These are phyloP conservation scores for Malus fusca DNA, from an alignment of 306 rosid species.

Conservation along the genomic window DNA sequence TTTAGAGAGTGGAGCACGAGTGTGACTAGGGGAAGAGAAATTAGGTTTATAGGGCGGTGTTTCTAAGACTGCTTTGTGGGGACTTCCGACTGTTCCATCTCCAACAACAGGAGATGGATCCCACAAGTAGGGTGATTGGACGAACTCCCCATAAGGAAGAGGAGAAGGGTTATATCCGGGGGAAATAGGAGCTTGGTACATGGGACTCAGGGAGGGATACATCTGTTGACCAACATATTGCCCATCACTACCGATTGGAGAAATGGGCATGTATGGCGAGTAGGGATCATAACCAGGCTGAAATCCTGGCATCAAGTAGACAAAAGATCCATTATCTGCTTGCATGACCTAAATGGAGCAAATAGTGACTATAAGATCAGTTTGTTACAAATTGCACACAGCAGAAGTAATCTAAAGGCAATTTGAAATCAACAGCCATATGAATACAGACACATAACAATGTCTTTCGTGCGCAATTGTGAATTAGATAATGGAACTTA, in stretches of 20 bases:
- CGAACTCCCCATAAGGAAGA: slow-evolving; percentile 41
- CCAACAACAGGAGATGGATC: slow-evolving; percentile 38
- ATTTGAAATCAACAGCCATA: background rate
- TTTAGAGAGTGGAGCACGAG: slow-evolving; percentile 26
- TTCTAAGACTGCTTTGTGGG: slow-evolving; percentile 28
- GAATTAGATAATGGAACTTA: slow-evolving; percentile 27
- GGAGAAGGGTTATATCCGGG: slow-evolving; percentile 45
- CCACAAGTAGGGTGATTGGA: slow-evolving; percentile 44
- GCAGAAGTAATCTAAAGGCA: background rate
- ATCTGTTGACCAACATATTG: slow-evolving; percentile 52
- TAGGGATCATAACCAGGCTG: slow-evolving; percentile 49
- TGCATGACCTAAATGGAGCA: slow-evolving; percentile 64
- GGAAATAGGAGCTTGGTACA: slow-evolving; percentile 45
- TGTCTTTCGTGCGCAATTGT: background rate
- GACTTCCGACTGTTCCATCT: slow-evolving; percentile 38
- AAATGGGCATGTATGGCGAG: slow-evolving; percentile 39
- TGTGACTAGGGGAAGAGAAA: slow-evolving; percentile 37
- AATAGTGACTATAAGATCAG: slow-evolving; percentile 18
- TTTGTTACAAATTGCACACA: background rate
- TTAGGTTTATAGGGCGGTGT: slow-evolving; percentile 36
- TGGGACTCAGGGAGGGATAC: slow-evolving; percentile 39
- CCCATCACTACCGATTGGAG: slow-evolving; percentile 45
- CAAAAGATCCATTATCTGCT: slow-evolving; percentile 78
- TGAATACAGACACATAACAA: background rate
- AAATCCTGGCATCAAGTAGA: slow-evolving; percentile 65